Evolutionary conservation across 2,329 filamentous ascomycete species (phyloP), one percentile per base, ranked within the genome.

Genomic region (Sporothrix pseudoabietina): DNA sequence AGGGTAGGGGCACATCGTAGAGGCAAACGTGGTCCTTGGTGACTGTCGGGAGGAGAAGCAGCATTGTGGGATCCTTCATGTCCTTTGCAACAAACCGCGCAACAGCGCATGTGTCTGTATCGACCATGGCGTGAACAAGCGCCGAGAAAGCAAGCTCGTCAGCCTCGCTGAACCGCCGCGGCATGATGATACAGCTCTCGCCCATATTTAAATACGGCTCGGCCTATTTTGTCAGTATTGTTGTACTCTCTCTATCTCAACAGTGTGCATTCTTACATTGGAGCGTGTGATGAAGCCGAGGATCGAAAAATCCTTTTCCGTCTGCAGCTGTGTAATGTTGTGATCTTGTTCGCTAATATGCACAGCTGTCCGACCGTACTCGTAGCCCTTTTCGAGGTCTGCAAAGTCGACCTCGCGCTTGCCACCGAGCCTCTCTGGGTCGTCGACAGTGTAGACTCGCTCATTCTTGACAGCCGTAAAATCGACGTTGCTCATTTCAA

Each of bases 341-440:
- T 91, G 88, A 78, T 99, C 95, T 0, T 92, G 92, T 77, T 94
- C 91, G 76, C 89, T 77, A 99, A 99, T 97, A 77, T 92, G 91
- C 1, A 99, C 95, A 2, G 93, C 94, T 0, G 95, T 98, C 73
- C 94, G 88, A 63, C 96, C 96, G 80, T 99, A 99, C 78, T 94
- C 91, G 78, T 95, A 99, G 0, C 96, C 96, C 80, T 94, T 97
- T n/a, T 93, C 93, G 52, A 99, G 86, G 19, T 93, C 89, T 16
- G 97, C 94, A 73, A 90, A 89, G 39, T 92, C 89, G 35, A 99
- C 90, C 71, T 97, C 93, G 71, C 87, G 87, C 82, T 95, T 97
- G 14, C 92, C 92, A 19, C 93, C 94, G 0, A 91, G 90, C 0
- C 90, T 90, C 54, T 87, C 84, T 5, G 91, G 87, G 75, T 98